Percentiles rank a stretch among this genome's conserved stretches.
phyloP scores from a whole-genome alignment of 2,329 filamentous ascomycete genomes.

The Harringtonia aguacate region DNA sequence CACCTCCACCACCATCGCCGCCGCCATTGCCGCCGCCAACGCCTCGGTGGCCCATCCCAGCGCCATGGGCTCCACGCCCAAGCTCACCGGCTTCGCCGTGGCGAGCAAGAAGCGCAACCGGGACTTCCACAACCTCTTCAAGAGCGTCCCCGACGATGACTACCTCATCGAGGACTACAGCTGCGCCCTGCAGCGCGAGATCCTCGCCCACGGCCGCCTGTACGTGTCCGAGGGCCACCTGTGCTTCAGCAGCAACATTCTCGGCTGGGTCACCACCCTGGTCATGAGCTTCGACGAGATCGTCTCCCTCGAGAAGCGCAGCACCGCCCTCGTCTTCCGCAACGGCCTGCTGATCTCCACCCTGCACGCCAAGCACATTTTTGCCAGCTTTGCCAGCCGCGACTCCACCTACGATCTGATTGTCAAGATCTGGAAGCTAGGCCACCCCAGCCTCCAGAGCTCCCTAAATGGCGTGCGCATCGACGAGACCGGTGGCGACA shows the following conservation, averaged over 20 bases:
- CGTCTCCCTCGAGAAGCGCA: conserved; percentile 93
- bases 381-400: conserved; percentile 87
- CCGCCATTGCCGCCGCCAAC: conserved; percentile 60
- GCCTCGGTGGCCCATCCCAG: conserved; percentile 56
- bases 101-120: conserved; percentile 93
- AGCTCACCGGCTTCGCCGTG: conserved; percentile 88
- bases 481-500: conserved; percentile 75
- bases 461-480: conserved; percentile 81
- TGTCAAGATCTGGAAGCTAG: conserved; percentile 96
- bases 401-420: conserved; percentile 96
- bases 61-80: conserved; percentile 49
- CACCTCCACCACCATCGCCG: conserved; percentile 55
- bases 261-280: conserved; percentile 94
- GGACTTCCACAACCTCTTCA: conserved; percentile 88
- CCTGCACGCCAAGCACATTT: conserved; percentile 87
- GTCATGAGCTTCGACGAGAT: conserved; percentile 99
- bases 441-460: conserved; percentile 83
- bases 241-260: conserved; percentile 97
- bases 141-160: conserved; percentile 95
- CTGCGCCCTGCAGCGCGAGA: conserved; percentile 90
- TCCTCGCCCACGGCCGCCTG: conserved; percentile 82
- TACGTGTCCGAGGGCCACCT: conserved; percentile 97
- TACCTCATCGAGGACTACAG: conserved; percentile 98
- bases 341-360: conserved; percentile 97
- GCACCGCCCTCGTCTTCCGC: conserved; percentile 87